Percentiles rank a stretch among this genome's conserved stretches.
Evolutionary conservation across 352 stramenopile genomes (phyloP).

Genomic region (Discostella stelligera): DNA sequence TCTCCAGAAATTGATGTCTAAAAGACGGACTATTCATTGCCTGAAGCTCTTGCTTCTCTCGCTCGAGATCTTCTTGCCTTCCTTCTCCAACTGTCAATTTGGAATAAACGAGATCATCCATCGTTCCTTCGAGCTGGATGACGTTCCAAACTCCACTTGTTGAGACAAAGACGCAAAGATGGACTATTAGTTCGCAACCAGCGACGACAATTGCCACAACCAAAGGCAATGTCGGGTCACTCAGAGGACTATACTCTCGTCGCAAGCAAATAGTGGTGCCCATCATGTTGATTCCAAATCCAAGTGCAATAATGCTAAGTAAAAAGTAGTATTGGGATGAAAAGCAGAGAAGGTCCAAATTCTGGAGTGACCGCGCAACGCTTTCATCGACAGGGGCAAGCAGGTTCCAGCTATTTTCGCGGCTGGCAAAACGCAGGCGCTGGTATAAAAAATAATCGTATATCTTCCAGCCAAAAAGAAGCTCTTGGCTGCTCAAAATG

Average conservation of each 20-base stretch:
- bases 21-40: constrained; percentile 96
- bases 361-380: constrained; percentile 90
- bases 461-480: constrained; percentile 94
- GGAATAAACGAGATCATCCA: constrained; percentile 93
- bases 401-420: constrained; percentile 92
- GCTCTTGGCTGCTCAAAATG: constrained; percentile 93
- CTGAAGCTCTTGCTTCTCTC: constrained; percentile 92
- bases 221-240: constrained; percentile 88
- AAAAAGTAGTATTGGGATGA: constrained; percentile 93
- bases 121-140: constrained; percentile 88
- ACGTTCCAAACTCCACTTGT: constrained; percentile 90
- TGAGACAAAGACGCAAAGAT: constrained; percentile 77
- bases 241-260: constrained; percentile 91
- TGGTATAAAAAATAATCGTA: constrained; percentile 97
- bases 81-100: constrained; percentile 93
- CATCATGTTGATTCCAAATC: constrained; percentile 88
- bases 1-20: constrained; percentile 93
- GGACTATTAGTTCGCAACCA: constrained; percentile 82
- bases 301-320: constrained; percentile 80
- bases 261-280: constrained; percentile 91
- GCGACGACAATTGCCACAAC: constrained; percentile 87
- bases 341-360: constrained; percentile 93
- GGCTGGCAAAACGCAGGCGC: constrained; percentile 91
- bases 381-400: constrained; percentile 88
- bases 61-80: constrained; percentile 91